phyloP scores from a whole-genome alignment of 2,329 filamentous ascomycete genomes.

The Alternaria gaisen region DNA sequence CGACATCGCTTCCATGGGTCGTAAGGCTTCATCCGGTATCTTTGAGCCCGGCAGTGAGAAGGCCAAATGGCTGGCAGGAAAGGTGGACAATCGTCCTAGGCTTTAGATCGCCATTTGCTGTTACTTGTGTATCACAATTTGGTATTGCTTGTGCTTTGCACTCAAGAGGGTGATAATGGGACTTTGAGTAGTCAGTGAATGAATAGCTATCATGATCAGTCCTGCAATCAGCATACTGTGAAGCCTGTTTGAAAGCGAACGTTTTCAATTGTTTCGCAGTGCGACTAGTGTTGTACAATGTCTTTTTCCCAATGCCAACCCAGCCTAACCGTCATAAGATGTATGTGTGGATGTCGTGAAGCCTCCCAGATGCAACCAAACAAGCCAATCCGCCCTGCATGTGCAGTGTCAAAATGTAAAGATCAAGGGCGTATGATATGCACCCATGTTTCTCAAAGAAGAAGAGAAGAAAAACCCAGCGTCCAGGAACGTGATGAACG shows the following conservation, averaged over 20 bases:
- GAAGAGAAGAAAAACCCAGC: conserved; percentile 12
- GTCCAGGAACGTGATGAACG: conserved; percentile 22
- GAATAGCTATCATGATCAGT: background rate
- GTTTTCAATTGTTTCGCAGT: conserved; percentile 6
- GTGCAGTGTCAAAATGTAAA: background rate
- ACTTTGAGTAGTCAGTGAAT: background rate
- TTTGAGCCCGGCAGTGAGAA: conserved; percentile 64
- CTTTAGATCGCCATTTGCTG: too few species aligned
- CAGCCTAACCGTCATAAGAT: conserved; percentile 6
- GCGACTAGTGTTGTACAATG: background rate
- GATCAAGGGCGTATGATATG: background rate
- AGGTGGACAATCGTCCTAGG: conserved; percentile 52
- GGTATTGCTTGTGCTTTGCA: background rate
- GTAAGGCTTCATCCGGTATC: conserved; percentile 62
- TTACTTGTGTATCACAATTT: background rate
- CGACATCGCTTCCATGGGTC: conserved; percentile 65
- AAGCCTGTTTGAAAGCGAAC: background rate
- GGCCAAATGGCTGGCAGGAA: conserved; percentile 64
- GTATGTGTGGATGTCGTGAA: background rate
- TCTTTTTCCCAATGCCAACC: background rate
- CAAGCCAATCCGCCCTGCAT: background rate
- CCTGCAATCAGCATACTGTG: background rate
- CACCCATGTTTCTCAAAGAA: background rate
- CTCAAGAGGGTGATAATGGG: background rate
- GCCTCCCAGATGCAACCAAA: background rate